Base-by-base conservation (phyloP, 208 protist genomes). In the Crithidia sp. region DNA sequence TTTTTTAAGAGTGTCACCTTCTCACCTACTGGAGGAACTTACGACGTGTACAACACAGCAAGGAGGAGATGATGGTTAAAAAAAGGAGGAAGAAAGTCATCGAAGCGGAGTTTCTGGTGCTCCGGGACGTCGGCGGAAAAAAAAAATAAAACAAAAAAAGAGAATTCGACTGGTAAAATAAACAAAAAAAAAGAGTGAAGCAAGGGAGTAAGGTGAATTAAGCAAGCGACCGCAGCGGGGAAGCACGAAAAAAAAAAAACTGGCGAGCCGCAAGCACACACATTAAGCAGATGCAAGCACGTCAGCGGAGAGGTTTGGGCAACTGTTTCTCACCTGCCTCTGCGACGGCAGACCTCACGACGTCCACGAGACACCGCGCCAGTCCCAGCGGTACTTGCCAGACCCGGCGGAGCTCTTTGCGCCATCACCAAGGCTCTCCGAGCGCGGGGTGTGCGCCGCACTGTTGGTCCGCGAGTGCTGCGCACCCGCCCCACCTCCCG, bases 361-460 rank as follows among this genome's bases (percentile, higher is more conserved):
- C 14, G 36, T 57, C 66, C 56, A 65, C 64, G 59, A 73, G 36
- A 58, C 70, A 60, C 70, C 67, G 17, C 78, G 70, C 79, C 83
- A 88, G 36, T 88, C 67, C 79, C 82, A 86, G 4, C 81, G 45
- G 65, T 80, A 88, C 73, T 85, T 77, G 10, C 76, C 76, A 2
- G 59, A 67, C 10, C 72, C 71, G 8, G 72, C 69, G n/a, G 66
- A 82, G 40, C 62, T 77, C 49, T 74, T 79, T 4, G 72, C 59
- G 58, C 79, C 76, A 14, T 52, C 67, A 28, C 45, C 45, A 40
- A 70, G 12, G 14, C 67, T 71, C 12, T 50, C 55, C 40, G 68
- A 67, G 0, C 47, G 43, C 36, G 68, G 74, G 5, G 74, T 79
- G 54, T 74, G 67, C 17, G 40, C 52, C 5, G 28, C 66, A 14